Base-by-base conservation (phyloP, 1,284 basidiomycete genomes). In the Neonothopanus nambi region DNA sequence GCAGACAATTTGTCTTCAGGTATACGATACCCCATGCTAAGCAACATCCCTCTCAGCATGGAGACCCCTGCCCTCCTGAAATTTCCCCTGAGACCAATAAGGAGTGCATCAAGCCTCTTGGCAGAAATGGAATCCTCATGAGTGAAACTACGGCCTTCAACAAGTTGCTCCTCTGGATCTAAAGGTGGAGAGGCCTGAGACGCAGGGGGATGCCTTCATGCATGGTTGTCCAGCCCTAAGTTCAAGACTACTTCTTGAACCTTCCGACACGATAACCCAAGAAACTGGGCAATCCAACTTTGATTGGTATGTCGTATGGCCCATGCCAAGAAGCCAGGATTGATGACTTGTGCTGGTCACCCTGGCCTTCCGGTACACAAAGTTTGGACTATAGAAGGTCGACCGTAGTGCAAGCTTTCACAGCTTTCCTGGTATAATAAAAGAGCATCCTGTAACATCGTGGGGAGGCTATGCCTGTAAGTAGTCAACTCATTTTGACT, bases 21-120 rank as follows among this genome's bases (percentile, higher is more conserved):
- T 28, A 67, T 52, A 26, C 40, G 57, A 47, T 64, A 57, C 0
- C 64, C 62, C 9, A 62, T 53, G 1, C 55, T 42, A 1, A 54
- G 36, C 2, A 68, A 53, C 58, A 65, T 62, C 5, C 65, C 65
- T 48, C 63, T 51, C 0, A 68, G 24, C 57, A 65, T 68, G 1
- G 48, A 23, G 8, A 40, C 17, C 11, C 41, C 41, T 43, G 41
- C 41, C 3, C 20, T 20, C 12, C 20, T 20, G 44, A 39, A 62
- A 24, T 59, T 42, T 13, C 12, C 8, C 6, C 56, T 49, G 4
- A 59, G 45, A 4, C 40, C 20, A 11, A 37, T 4, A 2, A 61
- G 28, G 3, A 50, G 24, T 1, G 38, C 30, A 40, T 62, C 61
- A 15, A 56, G 36, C 4, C 47, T 43, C 3, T 51, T 12, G 23